These are phyloP conservation scores for Erigeron canadensis DNA, from an alignment of 129 eudicot genomes.

Conservation along the genomic window DNA sequence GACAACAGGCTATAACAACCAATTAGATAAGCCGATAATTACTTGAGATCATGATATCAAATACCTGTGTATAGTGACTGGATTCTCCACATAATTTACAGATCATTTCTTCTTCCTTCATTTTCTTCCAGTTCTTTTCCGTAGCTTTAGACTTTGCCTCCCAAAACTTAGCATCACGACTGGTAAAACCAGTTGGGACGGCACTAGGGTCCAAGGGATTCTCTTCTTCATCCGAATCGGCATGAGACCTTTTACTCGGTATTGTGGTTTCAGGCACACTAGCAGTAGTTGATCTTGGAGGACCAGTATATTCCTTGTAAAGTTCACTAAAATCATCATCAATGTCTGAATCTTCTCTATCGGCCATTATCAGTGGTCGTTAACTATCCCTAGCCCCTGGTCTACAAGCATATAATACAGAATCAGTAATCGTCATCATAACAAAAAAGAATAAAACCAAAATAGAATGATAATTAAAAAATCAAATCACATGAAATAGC, in stretches of 20 bases:
- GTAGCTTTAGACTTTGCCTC: slow-evolving; percentile 99
- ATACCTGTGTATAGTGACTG: slow-evolving; percentile 96
- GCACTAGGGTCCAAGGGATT: slow-evolving; percentile 85
- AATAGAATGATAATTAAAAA: not conserved
- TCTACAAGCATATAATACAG: slow-evolving; percentile 8
- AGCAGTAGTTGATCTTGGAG: slow-evolving; percentile 51
- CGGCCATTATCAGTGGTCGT: slow-evolving; percentile 41
- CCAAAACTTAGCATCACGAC: slow-evolving; percentile 99
- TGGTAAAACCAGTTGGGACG: slow-evolving; percentile 98
- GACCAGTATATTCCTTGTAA: slow-evolving; percentile 97
- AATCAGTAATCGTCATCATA: slow-evolving; percentile 15
- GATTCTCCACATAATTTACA: slow-evolving; percentile 99
- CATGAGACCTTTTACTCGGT: slow-evolving; percentile 61
- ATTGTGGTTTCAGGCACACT: slow-evolving; percentile 41
- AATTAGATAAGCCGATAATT: slow-evolving; percentile 9
- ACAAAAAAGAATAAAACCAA: slow-evolving; percentile 8
- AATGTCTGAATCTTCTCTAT: slow-evolving; percentile 60
- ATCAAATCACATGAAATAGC: not conserved
- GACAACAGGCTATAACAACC: not conserved
- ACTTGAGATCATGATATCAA: not conserved
- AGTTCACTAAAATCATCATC: slow-evolving; percentile 97
- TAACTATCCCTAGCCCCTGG: slow-evolving; percentile 25
- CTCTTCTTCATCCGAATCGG: slow-evolving; percentile 87
- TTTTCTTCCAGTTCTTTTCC: slow-evolving; percentile 96
- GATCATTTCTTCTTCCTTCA: slow-evolving; percentile 96